phyloP scores from a whole-genome alignment of 2,329 filamentous ascomycete genomes.

The Cercospora nicotianae region DNA sequence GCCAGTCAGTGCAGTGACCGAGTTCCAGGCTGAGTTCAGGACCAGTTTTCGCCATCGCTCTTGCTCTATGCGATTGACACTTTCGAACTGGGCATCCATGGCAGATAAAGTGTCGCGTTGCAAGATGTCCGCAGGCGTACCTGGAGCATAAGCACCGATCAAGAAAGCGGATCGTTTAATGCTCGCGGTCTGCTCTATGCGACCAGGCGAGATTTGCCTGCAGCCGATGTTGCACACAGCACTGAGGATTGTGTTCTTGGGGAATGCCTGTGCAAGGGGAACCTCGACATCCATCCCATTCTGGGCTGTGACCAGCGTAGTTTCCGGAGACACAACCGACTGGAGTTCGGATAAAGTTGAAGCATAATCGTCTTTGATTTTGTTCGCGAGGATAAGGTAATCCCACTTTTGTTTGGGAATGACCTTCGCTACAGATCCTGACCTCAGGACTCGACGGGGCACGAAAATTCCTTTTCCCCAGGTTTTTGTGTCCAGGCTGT shows the following conservation, averaged over 20 bases:
- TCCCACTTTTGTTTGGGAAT: conserved; percentile 22
- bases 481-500: conserved; percentile 24
- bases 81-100: conserved; percentile 26
- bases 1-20: conserved; percentile 25
- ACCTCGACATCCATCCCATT: conserved; percentile 31
- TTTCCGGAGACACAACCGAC: conserved; percentile 19
- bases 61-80: conserved; percentile 17
- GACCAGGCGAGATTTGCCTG: conserved; percentile 24
- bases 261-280: conserved; percentile 24
- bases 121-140: neutral
- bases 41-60: conserved; percentile 33
- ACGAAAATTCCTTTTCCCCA: conserved; percentile 30
- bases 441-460: conserved; percentile 24
- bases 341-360: conserved; percentile 22
- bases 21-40: conserved; percentile 31
- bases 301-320: conserved; percentile 28
- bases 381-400: conserved; percentile 31
- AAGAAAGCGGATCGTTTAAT: conserved; percentile 26
- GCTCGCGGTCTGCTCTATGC: conserved; percentile 25
- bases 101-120: conserved; percentile 19
- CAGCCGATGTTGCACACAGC: conserved; percentile 31
- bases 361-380: conserved; percentile 23
- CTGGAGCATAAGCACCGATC: conserved; percentile 16
- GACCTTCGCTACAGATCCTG: conserved; percentile 12
- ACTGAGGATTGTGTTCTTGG: conserved; percentile 27